phyloP scores from a whole-genome alignment of 2,329 filamentous ascomycete genomes.

The Dryadomyces quercus-mongolicae region DNA sequence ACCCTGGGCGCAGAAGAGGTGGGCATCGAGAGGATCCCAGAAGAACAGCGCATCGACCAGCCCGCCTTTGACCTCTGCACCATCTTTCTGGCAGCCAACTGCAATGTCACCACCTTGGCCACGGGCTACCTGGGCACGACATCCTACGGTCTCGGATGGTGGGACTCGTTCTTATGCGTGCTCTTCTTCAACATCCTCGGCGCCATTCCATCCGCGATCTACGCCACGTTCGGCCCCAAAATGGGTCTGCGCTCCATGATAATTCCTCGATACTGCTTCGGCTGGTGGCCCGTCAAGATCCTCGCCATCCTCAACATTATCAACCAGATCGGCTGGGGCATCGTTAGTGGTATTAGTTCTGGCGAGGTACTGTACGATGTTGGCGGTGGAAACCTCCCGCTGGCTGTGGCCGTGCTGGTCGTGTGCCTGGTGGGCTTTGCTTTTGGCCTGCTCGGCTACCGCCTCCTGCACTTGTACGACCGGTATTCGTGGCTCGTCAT shows the following conservation, averaged over 20 bases:
- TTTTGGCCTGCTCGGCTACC: constrained; percentile 14
- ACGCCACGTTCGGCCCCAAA: constrained; percentile 16
- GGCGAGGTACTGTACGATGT: constrained; percentile 14
- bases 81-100: constrained; percentile 13
- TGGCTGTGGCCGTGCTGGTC: constrained; percentile 13
- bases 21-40: constrained; percentile 10
- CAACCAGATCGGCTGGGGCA: constrained; percentile 13
- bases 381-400: constrained; percentile 12
- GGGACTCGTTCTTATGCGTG: constrained; percentile 15
- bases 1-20: constrained; percentile 10
- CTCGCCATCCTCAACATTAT: constrained; percentile 12
- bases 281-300: constrained; percentile 13
- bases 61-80: constrained; percentile 10
- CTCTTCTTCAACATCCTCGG: constrained; percentile 19
- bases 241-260: constrained; percentile 19
- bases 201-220: constrained; percentile 14
- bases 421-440: constrained; percentile 11
- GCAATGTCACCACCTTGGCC: constrained; percentile 9
- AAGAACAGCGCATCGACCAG: constrained; percentile 11
- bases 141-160: constrained; percentile 15
- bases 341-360: constrained; percentile 13
- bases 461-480: constrained; percentile 11
- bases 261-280: constrained; percentile 18
- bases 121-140: constrained; percentile 6
- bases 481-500: constrained; percentile 12